A percentile compares a stretch with the other conserved stretches of the same genome.
Conservation (phyloP, 2,329 filamentous ascomycete genomes). For the Paracamarosporium sp. region DNA sequence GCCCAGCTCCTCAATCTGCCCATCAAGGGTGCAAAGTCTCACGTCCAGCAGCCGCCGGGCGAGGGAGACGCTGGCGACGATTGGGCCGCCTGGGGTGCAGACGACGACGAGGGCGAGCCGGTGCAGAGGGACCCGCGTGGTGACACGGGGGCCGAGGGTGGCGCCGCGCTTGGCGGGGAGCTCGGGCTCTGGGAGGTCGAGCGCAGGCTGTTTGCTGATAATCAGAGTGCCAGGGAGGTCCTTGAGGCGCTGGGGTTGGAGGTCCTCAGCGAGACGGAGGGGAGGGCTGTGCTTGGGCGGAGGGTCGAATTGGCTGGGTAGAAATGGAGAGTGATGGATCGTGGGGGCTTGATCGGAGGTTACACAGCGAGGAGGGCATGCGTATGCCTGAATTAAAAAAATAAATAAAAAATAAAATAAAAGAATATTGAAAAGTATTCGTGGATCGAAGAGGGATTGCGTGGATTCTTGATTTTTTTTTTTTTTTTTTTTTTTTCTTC, state of each 20-base stretch:
- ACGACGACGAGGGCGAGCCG: constrained; percentile 18
- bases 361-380: background rate
- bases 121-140: constrained; percentile 22
- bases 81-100: constrained; percentile 29
- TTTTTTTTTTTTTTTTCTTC: too few relatives aligned
- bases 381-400: too few relatives aligned
- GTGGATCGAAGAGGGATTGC: background rate
- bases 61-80: constrained; percentile 42
- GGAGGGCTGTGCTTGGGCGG: constrained; percentile 69
- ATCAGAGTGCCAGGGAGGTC: constrained; percentile 56
- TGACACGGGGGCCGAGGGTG: constrained; percentile 15
- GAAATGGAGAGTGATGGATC: background rate
- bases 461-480: too few relatives aligned
- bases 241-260: constrained; percentile 69
- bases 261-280: constrained; percentile 67
- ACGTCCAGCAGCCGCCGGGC: constrained; percentile 26
- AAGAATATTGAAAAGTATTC: background rate
- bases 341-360: background rate
- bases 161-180: constrained; percentile 22
- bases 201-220: constrained; percentile 54
- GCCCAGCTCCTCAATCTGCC: constrained; percentile 71
- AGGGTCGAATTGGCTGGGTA: constrained; percentile 65
- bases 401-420: too few relatives aligned
- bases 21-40: constrained; percentile 45
- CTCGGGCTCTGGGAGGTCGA: constrained; percentile 55